Evolutionary conservation across 2,329 filamentous ascomycete species (phyloP).

Genomic region (Ascochyta viciae-villosae): DNA sequence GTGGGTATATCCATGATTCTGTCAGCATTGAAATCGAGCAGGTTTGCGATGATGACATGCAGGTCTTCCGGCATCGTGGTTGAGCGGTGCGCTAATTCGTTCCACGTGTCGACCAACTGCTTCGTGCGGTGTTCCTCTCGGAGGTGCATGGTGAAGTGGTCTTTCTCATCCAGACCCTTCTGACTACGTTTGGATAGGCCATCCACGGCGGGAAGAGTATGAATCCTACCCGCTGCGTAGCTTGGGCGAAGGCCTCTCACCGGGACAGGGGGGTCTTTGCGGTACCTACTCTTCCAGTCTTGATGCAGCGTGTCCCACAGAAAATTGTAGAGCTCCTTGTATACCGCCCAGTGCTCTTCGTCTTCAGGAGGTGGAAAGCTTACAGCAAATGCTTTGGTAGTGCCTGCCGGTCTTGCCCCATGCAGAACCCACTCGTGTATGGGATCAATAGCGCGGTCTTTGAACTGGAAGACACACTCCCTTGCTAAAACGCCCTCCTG

Average conservation of each 20-base stretch:
- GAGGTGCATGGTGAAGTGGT: constrained; percentile 7
- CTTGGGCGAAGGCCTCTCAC: too few species aligned
- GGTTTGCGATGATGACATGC: constrained; percentile 14
- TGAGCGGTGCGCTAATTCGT: constrained; percentile 12
- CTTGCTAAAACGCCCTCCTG: constrained; percentile 20
- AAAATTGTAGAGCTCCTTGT: constrained; percentile 3
- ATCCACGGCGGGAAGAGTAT: too few species aligned
- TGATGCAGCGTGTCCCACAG: constrained; percentile 9
- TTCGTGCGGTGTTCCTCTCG: constrained; percentile 5
- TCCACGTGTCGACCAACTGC: constrained; percentile 16
- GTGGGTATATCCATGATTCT: constrained; percentile 7
- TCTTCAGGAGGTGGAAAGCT: neutral
- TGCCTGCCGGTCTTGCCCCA: neutral
- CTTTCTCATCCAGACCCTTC: neutral
- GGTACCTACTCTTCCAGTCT: constrained; percentile 11
- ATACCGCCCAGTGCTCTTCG: neutral
- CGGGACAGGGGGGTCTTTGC: neutral
- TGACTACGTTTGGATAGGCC: too few species aligned
- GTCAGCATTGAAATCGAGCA: constrained; percentile 16
- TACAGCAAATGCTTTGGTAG: neutral
- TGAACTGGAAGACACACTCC: constrained; percentile 17
- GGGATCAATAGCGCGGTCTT: constrained; percentile 5
- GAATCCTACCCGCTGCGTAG: too few species aligned
- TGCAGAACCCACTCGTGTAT: constrained; percentile 9
- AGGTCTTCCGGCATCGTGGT: constrained; percentile 17